Conservation (phyloP, 306 rosid species). For the Inga laurina region DNA sequence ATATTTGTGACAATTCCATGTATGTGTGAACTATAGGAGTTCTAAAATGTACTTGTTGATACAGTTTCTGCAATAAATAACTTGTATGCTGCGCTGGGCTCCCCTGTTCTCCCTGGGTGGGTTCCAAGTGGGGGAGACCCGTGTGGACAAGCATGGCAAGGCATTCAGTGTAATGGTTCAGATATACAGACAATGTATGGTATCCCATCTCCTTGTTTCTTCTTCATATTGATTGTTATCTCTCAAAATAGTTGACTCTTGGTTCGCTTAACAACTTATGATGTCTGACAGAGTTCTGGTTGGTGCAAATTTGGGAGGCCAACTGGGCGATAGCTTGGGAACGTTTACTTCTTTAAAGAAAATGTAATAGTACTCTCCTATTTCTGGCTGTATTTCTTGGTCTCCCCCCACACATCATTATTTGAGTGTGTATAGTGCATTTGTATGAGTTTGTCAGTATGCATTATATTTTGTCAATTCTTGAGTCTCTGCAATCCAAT, state of each 20-base stretch:
- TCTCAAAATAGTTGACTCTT: slow-evolving; percentile 7
- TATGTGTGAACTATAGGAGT: slow-evolving; percentile 16
- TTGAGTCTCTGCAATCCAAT: slow-evolving; percentile 10
- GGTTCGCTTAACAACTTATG: slow-evolving; percentile 34
- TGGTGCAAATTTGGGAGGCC: slow-evolving; percentile 93
- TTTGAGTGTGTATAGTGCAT: background rate
- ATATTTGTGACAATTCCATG: slow-evolving; percentile 2
- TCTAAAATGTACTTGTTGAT: slow-evolving; percentile 43
- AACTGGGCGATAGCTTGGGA: slow-evolving; percentile 68
- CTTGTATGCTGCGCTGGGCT: slow-evolving; percentile 69
- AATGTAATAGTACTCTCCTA: slow-evolving; percentile 59
- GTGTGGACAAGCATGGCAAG: slow-evolving; percentile 97
- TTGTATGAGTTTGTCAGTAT: background rate
- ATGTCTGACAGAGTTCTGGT: slow-evolving; percentile 64
- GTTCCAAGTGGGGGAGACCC: slow-evolving; percentile 87
- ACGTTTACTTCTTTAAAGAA: slow-evolving; percentile 59
- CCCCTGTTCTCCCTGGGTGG: slow-evolving; percentile 90
- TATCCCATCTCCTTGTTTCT: slow-evolving; percentile 22
- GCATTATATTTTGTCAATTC: slow-evolving; percentile 16
- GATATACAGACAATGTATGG: slow-evolving; percentile 69
- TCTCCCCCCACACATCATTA: background rate
- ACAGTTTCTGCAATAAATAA: slow-evolving; percentile 90
- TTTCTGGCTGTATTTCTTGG: slow-evolving; percentile 5
- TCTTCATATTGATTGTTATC: slow-evolving; percentile 20
- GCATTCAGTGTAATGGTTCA: slow-evolving; percentile 72